Evolutionary conservation across 176 grass and related monocot species (phyloP), one percentile per base, ranked within the genome.

Genomic region (Raddia guianensis): DNA sequence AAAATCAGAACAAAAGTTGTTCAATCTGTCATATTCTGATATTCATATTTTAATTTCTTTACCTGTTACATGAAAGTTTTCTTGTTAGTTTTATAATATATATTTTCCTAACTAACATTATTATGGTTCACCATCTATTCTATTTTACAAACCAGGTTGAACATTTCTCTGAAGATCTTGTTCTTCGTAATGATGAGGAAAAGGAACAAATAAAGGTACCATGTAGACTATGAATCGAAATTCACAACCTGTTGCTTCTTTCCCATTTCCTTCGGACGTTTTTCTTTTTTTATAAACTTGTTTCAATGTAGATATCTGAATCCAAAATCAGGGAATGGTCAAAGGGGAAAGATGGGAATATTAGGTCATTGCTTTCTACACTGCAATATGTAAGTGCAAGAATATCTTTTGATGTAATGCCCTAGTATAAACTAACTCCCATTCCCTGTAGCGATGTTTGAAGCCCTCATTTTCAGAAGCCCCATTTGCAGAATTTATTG

Each of bases 261-360:
- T 80, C 68, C 47, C 42, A 72, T 68, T 46, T 47, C 6, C 66
- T 72, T 49, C 1, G 67, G 51, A 66, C 68, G 9, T 43, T 40
- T 70, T 75, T 70, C 45, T 60, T 51, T 82, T 69, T 72, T 32
- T 73, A 40, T 1, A 40, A 40, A 55, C 18, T 80, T 77, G 37
- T 61, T 82, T 67, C 14, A 86, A 72, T 69, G 19, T 78, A 98
- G 96, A 79, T 90, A 51, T 87, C 90, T 18, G 88, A 95, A 80
- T 63, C 81, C 45, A 95, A 98, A 91, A 90, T 98, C 68, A 63
- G 67, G 14, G 90, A 93, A 54, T 95, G 96, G 96, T 98, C 96
- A 62, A 91, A 85, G 65, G 96, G 96, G 67, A 98, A 95, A 93
- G 90, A 95, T 91, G 92, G 90, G 86, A 98, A 98, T 82, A 98